phyloP scores from a whole-genome alignment of 257 asterid genomes.

The Pogostemon cablin region DNA sequence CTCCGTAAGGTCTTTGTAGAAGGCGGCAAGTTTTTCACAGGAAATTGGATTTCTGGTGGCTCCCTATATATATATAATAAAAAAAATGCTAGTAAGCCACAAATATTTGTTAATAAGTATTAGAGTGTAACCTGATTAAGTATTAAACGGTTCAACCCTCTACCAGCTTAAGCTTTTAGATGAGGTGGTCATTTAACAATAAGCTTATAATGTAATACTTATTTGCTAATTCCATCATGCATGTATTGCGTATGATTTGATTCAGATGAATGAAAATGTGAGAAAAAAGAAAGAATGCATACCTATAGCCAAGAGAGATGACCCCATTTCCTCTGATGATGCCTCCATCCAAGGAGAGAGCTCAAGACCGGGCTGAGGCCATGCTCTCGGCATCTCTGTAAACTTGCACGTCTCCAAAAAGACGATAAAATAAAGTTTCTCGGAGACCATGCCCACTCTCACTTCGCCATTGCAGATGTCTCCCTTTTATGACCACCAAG shows the following conservation, averaged over 20 bases:
- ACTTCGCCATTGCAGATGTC: conserved; percentile 38
- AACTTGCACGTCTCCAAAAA: conserved; percentile 70
- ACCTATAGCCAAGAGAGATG: conserved; percentile 51
- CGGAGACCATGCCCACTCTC: conserved; percentile 51
- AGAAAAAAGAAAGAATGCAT: not conserved
- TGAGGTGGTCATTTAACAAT: no score
- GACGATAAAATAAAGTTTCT: conserved; percentile 59
- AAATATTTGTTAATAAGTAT: no score
- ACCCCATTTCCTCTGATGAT: conserved; percentile 57
- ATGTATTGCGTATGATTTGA: no score
- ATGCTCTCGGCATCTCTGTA: conserved; percentile 45
- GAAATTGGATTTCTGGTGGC: no score
- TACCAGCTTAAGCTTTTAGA: no score
- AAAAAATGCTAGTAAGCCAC: no score
- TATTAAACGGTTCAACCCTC: no score
- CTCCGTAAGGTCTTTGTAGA: not conserved
- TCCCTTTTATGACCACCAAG: conserved; percentile 41
- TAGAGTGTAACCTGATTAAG: no score
- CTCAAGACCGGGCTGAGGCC: conserved; percentile 54
- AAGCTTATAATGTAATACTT: no score
- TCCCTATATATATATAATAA: no score
- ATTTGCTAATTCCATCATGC: no score
- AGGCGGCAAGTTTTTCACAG: not conserved
- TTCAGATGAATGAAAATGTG: no score
- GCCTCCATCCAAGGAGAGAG: conserved; percentile 72